Base-by-base conservation (phyloP, 768 basidiomycete species). In the Xerocomellus dryophilus region DNA sequence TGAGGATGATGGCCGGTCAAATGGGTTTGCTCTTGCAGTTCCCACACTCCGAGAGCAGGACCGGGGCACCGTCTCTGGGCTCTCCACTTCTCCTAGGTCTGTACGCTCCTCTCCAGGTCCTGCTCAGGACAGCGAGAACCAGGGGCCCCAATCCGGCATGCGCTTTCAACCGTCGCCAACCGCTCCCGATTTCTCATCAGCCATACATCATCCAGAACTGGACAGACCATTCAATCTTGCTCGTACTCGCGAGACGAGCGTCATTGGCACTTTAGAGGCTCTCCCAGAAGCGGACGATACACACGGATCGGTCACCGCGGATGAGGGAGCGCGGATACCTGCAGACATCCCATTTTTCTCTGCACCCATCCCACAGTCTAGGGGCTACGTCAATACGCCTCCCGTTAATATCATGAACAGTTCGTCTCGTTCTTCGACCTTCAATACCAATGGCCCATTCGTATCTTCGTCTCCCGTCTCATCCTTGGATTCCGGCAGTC, bases 381-480 rank as follows among this genome's bases (percentile, higher is more conserved):
- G 74, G 42, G 74, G 77, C 35, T 72, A 61, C 25, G 62, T 73
- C 40, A 68, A 71, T 18, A 81, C 81, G 1, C 81, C 80, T 10
- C 81, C 81, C 15, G 72, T 81, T 21, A 56, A 69, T 54, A 59
- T 72, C 45, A 67, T 58, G 57, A 58, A 58, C 47, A 69, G 50
- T 56, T 65, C 59, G 60, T 68, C 72, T 36, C 71, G 73, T 43
- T 69, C 78, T 3, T 68, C 77, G 8, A 74, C 78, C 4, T 77
- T 77, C 62, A 76, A 76, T 54, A 66, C 68, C 41, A 75, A 66
- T 17, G 75, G 76, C 27, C 72, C 76, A 27, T 77, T 81, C 61
- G 74, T 77, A 4, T 87, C 89, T 3, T 77, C 83, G 3, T 92
- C 90, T 2, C 90, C 90, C 7, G 87, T 83, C 18, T 91, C 90